These are phyloP conservation scores for Epichloe amarillans DNA, from an alignment of 2,329 filamentous ascomycete genomes.

Conservation along the genomic window DNA sequence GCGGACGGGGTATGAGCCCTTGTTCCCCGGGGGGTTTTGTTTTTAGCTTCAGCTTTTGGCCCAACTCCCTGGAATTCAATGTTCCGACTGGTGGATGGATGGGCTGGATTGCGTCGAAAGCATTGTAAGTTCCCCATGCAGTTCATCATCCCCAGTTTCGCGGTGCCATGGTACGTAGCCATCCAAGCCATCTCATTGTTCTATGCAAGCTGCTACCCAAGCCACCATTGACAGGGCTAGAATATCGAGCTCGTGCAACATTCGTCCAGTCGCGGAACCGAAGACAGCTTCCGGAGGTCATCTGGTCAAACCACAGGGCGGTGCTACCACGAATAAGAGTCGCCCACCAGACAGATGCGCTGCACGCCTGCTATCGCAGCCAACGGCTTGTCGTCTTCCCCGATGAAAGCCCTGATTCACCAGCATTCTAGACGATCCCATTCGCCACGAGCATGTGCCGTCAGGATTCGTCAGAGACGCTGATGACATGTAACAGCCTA, in stretches of 20 bases:
- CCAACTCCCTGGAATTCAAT: constrained; percentile 3
- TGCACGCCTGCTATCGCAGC: no score
- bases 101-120: neutral
- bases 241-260: neutral
- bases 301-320: constrained; percentile 2
- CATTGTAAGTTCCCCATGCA: neutral
- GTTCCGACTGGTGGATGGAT: neutral
- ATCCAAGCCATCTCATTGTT: no score
- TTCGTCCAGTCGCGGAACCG: constrained; percentile 2
- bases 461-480: neutral
- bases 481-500: neutral
- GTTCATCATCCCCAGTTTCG: neutral
- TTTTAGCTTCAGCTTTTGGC: neutral
- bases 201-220: neutral
- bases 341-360: neutral
- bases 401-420: neutral
- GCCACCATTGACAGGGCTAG: neutral
- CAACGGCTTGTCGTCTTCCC: neutral
- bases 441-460: neutral
- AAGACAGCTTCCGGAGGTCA: constrained; percentile 4
- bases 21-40: constrained; percentile 2
- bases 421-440: neutral
- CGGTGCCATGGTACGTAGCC: neutral
- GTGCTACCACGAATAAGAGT: constrained; percentile 2
- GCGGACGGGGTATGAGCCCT: constrained; percentile 1